Percentiles rank a stretch among this genome's conserved stretches.
These are phyloP conservation scores for Geotrichum europaeum DNA, from an alignment of 1,139 yeast genomes.

Conservation along the genomic window DNA sequence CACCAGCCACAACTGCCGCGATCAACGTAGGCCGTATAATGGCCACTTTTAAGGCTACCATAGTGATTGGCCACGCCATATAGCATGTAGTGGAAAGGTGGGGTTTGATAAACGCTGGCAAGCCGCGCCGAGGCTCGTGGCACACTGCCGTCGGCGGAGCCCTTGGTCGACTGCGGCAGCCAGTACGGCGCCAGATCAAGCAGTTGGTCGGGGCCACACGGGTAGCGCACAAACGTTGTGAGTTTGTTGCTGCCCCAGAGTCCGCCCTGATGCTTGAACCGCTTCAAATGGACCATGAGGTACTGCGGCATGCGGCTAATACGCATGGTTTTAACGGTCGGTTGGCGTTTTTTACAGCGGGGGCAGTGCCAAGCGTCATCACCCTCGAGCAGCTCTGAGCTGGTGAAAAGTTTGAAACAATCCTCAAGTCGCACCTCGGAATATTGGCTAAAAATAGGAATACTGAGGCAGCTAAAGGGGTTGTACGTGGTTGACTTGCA, in stretches of 20 bases:
- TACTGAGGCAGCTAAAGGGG: constrained; percentile 66
- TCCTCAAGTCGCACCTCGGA: constrained; percentile 46
- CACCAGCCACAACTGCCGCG: constrained; percentile 65
- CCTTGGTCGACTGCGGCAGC: constrained; percentile 25
- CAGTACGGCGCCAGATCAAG: constrained; percentile 74
- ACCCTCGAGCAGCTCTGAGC: constrained; percentile 62
- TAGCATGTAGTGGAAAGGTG: constrained; percentile 74
- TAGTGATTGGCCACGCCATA: constrained; percentile 87
- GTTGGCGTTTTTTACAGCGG: constrained; percentile 59
- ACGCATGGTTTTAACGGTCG: constrained; percentile 60
- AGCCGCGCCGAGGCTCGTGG: neutral
- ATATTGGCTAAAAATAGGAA: constrained; percentile 55
- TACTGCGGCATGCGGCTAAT: constrained; percentile 70
- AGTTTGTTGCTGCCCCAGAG: constrained; percentile 43
- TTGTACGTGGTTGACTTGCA: constrained; percentile 83
- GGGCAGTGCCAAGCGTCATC: constrained; percentile 92
- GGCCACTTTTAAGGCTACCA: constrained; percentile 82
- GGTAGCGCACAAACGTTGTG: constrained; percentile 58
- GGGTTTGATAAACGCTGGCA: constrained; percentile 24
- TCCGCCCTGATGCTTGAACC: constrained; percentile 51
- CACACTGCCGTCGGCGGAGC: constrained; percentile 42
- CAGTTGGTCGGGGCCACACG: constrained; percentile 39
- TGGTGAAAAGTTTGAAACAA: constrained; percentile 66
- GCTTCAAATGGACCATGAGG: constrained; percentile 68
- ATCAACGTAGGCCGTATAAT: constrained; percentile 79